Evolutionary conservation across 2,329 filamentous ascomycete genomes (phyloP).

Genomic region (Fusarium siculi): DNA sequence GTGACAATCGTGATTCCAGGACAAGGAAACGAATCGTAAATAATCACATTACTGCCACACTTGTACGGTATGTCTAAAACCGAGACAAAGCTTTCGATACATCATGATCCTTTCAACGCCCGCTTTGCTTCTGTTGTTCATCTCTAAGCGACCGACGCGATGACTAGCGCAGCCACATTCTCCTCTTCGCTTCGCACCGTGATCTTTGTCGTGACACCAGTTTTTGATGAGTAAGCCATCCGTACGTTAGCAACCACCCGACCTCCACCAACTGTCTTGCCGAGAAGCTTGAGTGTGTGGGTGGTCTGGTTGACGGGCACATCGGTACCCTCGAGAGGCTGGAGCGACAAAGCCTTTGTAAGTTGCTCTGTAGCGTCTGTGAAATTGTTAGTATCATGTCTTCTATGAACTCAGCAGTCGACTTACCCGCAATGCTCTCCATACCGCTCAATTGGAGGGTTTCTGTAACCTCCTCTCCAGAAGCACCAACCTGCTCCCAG

Average conservation of each 20-base stretch:
- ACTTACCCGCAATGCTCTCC: conserved; percentile 91
- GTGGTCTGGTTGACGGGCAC: conserved; percentile 88
- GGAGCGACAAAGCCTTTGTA: conserved; percentile 85
- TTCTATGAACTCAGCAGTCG: not conserved
- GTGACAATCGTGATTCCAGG: conserved; percentile 22
- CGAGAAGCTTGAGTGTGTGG: conserved; percentile 94
- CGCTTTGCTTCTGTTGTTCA: conserved; percentile 43
- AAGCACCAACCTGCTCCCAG: conserved; percentile 92
- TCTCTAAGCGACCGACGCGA: conserved; percentile 83
- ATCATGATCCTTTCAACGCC: conserved; percentile 52
- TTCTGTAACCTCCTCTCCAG: conserved; percentile 89
- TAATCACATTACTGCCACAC: conserved; percentile 38
- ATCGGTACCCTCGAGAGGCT: conserved; percentile 94
- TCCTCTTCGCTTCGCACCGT: conserved; percentile 92
- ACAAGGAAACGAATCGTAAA: conserved; percentile 33
- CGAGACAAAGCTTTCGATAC: conserved; percentile 46
- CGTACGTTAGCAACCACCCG: conserved; percentile 87
- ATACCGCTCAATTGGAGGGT: conserved; percentile 87
- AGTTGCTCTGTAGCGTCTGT: conserved; percentile 93
- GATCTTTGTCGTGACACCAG: conserved; percentile 95
- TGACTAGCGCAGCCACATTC: conserved; percentile 83
- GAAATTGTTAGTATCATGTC: conserved; percentile 37
- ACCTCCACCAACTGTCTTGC: conserved; percentile 92
- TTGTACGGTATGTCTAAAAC: conserved; percentile 43
- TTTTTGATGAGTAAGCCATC: conserved; percentile 94